phyloP scores from a whole-genome alignment of 805 yeast species.

The Saccharomycopsis schoenii region DNA sequence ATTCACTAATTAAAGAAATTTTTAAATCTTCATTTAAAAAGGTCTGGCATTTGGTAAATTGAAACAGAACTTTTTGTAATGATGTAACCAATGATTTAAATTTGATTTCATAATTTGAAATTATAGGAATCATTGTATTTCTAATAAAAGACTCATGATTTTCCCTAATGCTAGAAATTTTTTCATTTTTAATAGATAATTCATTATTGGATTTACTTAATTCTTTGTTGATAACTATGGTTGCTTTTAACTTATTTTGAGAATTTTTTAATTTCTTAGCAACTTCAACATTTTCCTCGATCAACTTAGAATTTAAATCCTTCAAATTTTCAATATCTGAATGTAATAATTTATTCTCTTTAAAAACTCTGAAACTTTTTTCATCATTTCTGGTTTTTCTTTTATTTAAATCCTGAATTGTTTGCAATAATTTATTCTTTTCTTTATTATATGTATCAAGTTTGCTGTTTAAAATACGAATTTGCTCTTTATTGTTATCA shows the following conservation, averaged over 20 bases:
- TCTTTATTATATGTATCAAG: neutral
- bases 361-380: neutral
- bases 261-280: neutral
- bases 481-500: constrained; percentile 10
- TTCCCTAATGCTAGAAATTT: neutral
- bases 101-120: neutral
- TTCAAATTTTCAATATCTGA: neutral
- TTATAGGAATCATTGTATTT: neutral
- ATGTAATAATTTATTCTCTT: neutral
- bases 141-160: neutral
- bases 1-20: neutral
- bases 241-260: neutral
- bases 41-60: constrained; percentile 2
- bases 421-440: neutral
- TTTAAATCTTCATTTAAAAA: constrained; percentile 5
- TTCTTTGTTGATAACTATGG: neutral
- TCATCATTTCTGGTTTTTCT: neutral
- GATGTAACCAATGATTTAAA: neutral
- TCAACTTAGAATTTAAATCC: neutral
- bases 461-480: constrained; percentile 10
- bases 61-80: constrained; percentile 7
- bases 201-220: neutral
- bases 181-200: neutral
- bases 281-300: neutral
- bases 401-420: neutral